These are phyloP conservation scores for Mariannaea elegans DNA, from an alignment of 2,329 filamentous ascomycete genomes.

Conservation along the genomic window DNA sequence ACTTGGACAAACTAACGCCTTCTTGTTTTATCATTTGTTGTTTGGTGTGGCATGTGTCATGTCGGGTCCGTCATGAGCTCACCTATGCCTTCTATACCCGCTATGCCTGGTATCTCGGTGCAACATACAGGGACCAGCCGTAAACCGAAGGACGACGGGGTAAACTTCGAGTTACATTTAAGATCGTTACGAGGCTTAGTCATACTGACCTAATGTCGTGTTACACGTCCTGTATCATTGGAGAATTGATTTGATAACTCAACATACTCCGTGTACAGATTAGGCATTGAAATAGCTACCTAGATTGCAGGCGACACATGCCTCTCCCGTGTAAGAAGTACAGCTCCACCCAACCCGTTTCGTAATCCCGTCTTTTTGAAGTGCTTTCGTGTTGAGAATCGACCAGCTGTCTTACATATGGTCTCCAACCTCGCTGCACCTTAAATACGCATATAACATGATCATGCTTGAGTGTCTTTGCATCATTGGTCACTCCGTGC, in stretches of 20 bases:
- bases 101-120: not conserved
- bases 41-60: no score
- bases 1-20: no score
- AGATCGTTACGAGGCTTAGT: constrained; percentile 1
- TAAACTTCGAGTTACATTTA: constrained; percentile 5
- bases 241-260: not conserved
- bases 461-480: not conserved
- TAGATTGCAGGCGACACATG: no score
- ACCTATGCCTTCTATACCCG: constrained; percentile 9
- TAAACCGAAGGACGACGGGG: not conserved
- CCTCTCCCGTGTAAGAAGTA: no score
- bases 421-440: not conserved
- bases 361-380: no score
- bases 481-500: not conserved
- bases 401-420: no score
- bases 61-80: not conserved
- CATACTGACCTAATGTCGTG: not conserved
- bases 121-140: not conserved
- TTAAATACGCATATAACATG: not conserved
- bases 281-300: not conserved
- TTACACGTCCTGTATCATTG: constrained; percentile 5
- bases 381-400: no score
- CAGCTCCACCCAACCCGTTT: no score
- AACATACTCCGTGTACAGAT: not conserved
- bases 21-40: no score